Conservation (phyloP, 2,329 filamentous ascomycete genomes). For the Albophoma yamanashiensis region DNA sequence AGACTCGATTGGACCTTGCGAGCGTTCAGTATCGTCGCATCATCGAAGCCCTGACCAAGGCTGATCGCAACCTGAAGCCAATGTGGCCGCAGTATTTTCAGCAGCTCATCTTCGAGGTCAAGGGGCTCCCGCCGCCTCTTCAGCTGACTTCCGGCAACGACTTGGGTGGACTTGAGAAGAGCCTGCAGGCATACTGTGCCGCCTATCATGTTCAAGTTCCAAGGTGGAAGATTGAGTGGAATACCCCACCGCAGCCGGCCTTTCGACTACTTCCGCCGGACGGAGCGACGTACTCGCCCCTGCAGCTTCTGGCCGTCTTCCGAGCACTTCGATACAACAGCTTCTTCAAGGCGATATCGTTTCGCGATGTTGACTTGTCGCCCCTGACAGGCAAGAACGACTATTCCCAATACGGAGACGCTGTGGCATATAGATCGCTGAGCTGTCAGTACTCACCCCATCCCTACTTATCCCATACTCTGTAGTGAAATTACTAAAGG, state of each 20-base stretch:
- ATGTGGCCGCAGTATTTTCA: constrained; percentile 48
- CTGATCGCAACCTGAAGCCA: constrained; percentile 45
- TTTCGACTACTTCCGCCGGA: constrained; percentile 39
- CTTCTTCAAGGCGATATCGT: constrained; percentile 48
- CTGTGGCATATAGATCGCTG: constrained; percentile 39
- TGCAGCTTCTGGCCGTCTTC: constrained; percentile 46
- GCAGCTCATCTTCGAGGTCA: constrained; percentile 39
- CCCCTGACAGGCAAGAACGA: constrained; percentile 29
- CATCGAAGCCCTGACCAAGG: constrained; percentile 41
- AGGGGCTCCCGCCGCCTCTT: constrained; percentile 39
- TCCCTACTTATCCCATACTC: not conserved
- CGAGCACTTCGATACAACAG: constrained; percentile 47
- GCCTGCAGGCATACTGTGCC: constrained; percentile 42
- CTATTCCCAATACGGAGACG: constrained; percentile 30
- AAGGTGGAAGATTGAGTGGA: constrained; percentile 39
- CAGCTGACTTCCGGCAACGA: constrained; percentile 44
- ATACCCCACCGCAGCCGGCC: constrained; percentile 32
- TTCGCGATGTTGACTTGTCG: constrained; percentile 39
- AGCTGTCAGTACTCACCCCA: constrained; percentile 17
- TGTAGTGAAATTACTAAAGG: not conserved
- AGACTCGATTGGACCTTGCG: constrained; percentile 37
- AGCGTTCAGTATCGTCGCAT: constrained; percentile 44
- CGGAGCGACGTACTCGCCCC: constrained; percentile 29
- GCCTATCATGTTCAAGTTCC: constrained; percentile 39
- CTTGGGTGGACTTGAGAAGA: constrained; percentile 43